phyloP scores from a whole-genome alignment of 2,329 filamentous ascomycete species.

The Cyphellophora europaea region DNA sequence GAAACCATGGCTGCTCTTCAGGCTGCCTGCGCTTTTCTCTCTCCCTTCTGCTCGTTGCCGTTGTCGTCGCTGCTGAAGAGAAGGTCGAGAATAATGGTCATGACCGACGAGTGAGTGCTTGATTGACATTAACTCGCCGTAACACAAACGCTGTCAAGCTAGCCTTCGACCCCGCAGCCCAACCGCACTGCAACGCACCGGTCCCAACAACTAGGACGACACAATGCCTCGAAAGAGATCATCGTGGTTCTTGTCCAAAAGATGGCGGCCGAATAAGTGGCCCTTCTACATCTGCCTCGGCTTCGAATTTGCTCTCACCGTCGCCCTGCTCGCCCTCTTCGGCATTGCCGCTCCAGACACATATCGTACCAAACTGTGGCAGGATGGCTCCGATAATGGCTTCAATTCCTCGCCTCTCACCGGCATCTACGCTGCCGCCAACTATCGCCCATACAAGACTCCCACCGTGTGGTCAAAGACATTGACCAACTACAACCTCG shows the following conservation, averaged over 20 bases:
- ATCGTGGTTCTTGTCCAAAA: constrained; percentile 38
- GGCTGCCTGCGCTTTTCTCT: neutral
- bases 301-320: constrained; percentile 47
- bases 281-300: constrained; percentile 43
- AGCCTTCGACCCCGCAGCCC: too few relatives aligned
- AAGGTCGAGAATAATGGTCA: too few relatives aligned
- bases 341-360: constrained; percentile 53
- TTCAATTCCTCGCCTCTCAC: constrained; percentile 53
- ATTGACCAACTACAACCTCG: constrained; percentile 55
- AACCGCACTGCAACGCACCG: too few relatives aligned
- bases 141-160: too few relatives aligned
- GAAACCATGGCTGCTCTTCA: constrained; percentile 1
- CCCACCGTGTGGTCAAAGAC: constrained; percentile 53
- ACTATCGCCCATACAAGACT: constrained; percentile 44
- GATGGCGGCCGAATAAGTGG: constrained; percentile 41
- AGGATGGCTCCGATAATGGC: constrained; percentile 50
- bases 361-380: constrained; percentile 53
- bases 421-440: constrained; percentile 49
- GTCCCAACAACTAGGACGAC: too few relatives aligned
- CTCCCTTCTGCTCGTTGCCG: neutral
- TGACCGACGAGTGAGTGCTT: too few relatives aligned
- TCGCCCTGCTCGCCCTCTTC: constrained; percentile 49
- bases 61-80: too few relatives aligned
- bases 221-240: neutral
- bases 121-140: too few relatives aligned